A percentile compares a stretch with the other conserved stretches of the same genome.
Evolutionary conservation across 768 basidiomycete genomes (phyloP).

Genomic region (Trametopsis cervina): DNA sequence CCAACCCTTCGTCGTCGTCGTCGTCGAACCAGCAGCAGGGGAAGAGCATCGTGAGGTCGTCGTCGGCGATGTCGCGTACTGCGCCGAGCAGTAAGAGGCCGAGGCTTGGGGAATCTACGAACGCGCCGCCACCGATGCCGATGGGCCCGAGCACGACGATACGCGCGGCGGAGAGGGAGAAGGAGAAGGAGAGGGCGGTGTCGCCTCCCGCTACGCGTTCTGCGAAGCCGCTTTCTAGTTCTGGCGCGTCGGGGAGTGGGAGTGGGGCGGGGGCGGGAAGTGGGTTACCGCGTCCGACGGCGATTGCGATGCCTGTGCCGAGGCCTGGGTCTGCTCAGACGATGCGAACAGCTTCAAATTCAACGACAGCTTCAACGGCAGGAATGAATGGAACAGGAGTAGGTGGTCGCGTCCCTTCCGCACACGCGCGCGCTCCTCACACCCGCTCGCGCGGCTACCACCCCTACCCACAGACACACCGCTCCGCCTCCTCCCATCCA

Average conservation of each 20-base stretch:
- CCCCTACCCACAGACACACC: slow-evolving; percentile 13
- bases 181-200: slow-evolving; percentile 18
- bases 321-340: slow-evolving; percentile 26
- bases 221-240: no score
- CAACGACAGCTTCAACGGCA: slow-evolving; percentile 50
- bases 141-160: not conserved
- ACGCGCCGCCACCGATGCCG: slow-evolving; percentile 9
- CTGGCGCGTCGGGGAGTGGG: no score
- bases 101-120: slow-evolving; percentile 37
- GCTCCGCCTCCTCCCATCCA: slow-evolving; percentile 7
- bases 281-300: slow-evolving; percentile 33
- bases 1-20: slow-evolving; percentile 28
- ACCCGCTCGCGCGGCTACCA: slow-evolving; percentile 18
- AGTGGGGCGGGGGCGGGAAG: no score
- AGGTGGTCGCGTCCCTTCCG: slow-evolving; percentile 33
- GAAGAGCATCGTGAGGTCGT: no score
- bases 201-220: no score
- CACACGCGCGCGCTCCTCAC: no score
- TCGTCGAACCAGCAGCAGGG: slow-evolving; percentile 60
- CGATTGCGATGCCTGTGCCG: slow-evolving; percentile 43
- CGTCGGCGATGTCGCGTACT: slow-evolving; percentile 26
- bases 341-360: no score
- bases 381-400: slow-evolving; percentile 36
- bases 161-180: slow-evolving; percentile 23
- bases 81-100: slow-evolving; percentile 61